Conservation (phyloP, 2,329 filamentous ascomycete genomes). For the Neonectria sp. region DNA sequence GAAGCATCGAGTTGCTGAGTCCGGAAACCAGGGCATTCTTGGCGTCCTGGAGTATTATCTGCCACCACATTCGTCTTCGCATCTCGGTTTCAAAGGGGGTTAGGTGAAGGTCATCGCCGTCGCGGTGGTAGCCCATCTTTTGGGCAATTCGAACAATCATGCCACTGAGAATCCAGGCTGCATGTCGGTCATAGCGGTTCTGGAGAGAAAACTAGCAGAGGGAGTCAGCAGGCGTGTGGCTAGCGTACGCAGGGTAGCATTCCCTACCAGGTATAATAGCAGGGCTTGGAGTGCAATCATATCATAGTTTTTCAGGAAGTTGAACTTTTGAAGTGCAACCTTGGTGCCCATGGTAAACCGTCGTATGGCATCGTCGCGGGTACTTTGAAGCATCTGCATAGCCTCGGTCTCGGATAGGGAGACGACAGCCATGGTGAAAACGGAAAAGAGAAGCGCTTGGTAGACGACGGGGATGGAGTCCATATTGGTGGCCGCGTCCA, state of each 20-base stretch:
- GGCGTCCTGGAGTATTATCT: conserved; percentile 71
- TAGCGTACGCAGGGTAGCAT: not conserved
- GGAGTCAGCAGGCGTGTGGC: conserved; percentile 29
- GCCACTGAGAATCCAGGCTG: conserved; percentile 73
- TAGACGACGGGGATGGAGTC: conserved; percentile 69
- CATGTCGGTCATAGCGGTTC: conserved; percentile 71
- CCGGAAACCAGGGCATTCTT: conserved; percentile 72
- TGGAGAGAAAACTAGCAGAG: conserved; percentile 66
- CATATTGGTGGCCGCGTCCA: conserved; percentile 73
- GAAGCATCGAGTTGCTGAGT: conserved; percentile 66
- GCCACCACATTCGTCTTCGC: conserved; percentile 78
- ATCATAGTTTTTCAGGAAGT: conserved; percentile 72
- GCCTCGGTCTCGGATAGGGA: conserved; percentile 72
- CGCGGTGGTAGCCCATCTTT: conserved; percentile 77
- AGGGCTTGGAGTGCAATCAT: conserved; percentile 72
- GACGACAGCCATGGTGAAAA: conserved; percentile 74
- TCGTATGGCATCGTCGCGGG: conserved; percentile 65
- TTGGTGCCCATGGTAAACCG: conserved; percentile 68
- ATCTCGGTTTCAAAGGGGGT: conserved; percentile 77
- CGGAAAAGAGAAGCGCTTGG: conserved; percentile 75
- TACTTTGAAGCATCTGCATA: conserved; percentile 64
- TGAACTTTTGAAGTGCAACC: conserved; percentile 63
- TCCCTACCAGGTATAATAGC: conserved; percentile 68
- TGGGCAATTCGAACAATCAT: conserved; percentile 75
- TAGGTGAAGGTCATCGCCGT: conserved; percentile 70